A percentile compares a stretch with the other conserved stretches of the same genome.
These are phyloP conservation scores for Globisporangium megalacanthum DNA, from an alignment of 352 stramenopile species.

Conservation along the genomic window DNA sequence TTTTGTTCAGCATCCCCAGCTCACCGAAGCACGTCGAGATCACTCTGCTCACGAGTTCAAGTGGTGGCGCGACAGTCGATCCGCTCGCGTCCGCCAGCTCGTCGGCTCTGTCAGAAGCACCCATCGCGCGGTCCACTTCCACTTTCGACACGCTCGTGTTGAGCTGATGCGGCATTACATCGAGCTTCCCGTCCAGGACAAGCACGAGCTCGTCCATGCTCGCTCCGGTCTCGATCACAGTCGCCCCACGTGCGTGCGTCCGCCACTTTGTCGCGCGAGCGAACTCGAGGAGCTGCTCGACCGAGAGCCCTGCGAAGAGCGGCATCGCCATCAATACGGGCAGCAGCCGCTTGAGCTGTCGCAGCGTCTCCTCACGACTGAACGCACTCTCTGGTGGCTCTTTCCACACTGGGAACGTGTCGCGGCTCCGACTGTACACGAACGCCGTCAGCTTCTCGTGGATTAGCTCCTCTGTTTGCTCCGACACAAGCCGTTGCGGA, in stretches of 20 bases:
- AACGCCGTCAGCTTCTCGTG: conserved; percentile 49
- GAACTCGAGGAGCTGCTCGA: conserved; percentile 57
- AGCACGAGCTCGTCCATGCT: conserved; percentile 36
- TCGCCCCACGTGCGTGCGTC: conserved; percentile 14
- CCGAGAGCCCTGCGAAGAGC: conserved; percentile 26
- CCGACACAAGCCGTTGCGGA: conserved; percentile 16
- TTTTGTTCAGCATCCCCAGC: conserved; percentile 38
- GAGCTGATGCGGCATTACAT: neutral
- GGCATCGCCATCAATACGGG: conserved; percentile 21
- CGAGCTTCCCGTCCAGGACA: conserved; percentile 33
- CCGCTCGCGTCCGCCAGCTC: too few species aligned
- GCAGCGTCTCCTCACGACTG: conserved; percentile 43
- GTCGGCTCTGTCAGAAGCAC: too few species aligned
- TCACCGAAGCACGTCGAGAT: conserved; percentile 30
- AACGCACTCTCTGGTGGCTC: conserved; percentile 28
- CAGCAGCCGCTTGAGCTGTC: conserved; percentile 31
- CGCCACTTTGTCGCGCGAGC: conserved; percentile 33
- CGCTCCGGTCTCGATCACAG: conserved; percentile 18
- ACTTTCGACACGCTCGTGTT: neutral
- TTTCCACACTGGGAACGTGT: conserved; percentile 59
- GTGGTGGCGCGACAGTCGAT: too few species aligned
- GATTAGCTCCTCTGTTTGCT: conserved; percentile 30
- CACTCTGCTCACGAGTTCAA: neutral
- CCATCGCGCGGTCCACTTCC: too few species aligned
- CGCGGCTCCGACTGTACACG: conserved; percentile 46